Evolutionary conservation across 257 asterid genomes (phyloP).

Genomic region (Solanum ossicruentum): DNA sequence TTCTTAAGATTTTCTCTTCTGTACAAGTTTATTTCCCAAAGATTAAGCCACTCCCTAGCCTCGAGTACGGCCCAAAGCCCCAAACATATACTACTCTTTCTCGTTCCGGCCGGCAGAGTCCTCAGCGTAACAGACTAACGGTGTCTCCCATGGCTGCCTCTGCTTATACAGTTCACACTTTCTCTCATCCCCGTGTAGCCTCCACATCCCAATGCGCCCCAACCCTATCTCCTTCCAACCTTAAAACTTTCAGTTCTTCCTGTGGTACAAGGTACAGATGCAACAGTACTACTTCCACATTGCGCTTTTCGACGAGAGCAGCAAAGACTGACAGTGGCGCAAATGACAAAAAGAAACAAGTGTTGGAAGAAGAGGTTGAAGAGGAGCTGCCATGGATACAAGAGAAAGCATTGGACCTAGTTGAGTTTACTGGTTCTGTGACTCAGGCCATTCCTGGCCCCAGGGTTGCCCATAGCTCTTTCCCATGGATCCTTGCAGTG

Average conservation of each 20-base stretch:
- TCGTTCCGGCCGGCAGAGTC: background rate
- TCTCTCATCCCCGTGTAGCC: background rate
- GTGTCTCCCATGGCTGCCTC: constrained; percentile 1
- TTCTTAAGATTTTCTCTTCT: too few relatives aligned
- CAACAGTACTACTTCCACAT: background rate
- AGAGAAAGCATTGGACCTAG: constrained; percentile 94
- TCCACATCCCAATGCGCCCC: background rate
- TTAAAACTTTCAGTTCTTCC: background rate
- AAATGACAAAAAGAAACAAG: background rate
- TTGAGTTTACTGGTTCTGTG: constrained; percentile 88
- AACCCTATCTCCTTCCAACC: background rate
- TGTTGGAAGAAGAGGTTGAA: constrained; percentile 34
- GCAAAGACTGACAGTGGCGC: background rate
- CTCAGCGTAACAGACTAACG: background rate
- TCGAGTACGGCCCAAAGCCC: too few relatives aligned
- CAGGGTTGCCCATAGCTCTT: constrained; percentile 70
- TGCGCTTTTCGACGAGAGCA: background rate
- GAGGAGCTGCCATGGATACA: constrained; percentile 97
- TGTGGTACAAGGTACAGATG: background rate
- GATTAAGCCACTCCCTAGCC: too few relatives aligned
- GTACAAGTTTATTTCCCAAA: too few relatives aligned
- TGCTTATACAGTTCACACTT: background rate
- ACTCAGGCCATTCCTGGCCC: constrained; percentile 98
- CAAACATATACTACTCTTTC: background rate
- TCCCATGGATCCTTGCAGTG: constrained; percentile 84